phyloP scores from a whole-genome alignment of 1,284 basidiomycete genomes.

The Ceratobasidium sp. region DNA sequence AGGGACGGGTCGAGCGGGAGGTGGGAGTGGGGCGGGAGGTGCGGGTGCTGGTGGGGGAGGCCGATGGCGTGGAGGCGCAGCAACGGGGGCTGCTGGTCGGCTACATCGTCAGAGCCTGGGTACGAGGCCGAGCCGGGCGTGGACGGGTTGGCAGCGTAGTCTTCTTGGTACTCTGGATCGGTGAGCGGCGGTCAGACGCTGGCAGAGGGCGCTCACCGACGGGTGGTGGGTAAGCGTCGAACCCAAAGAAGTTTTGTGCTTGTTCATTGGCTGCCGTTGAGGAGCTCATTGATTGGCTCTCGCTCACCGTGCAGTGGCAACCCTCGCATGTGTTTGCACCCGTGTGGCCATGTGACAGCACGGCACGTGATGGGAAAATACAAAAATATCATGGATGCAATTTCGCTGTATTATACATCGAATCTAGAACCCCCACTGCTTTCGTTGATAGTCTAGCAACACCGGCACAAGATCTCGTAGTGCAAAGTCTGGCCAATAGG shows the following conservation, averaged over 20 bases:
- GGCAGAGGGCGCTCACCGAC: neutral
- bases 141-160: neutral
- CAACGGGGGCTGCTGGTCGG: neutral
- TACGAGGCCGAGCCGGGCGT: conserved; percentile 10
- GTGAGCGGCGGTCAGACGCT: neutral
- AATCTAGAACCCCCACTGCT: conserved; percentile 58
- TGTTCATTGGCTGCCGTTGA: conserved; percentile 4
- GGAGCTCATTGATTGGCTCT: conserved; percentile 10
- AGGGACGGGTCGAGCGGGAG: conserved; percentile 16
- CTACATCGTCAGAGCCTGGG: conserved; percentile 11
- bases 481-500: conserved; percentile 96
- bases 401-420: no score
- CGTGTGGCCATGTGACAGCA: no score
- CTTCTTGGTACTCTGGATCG: neutral
- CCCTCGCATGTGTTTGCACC: no score
- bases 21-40: conserved; percentile 16
- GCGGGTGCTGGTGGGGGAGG: conserved; percentile 27
- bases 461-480: conserved; percentile 86
- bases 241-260: neutral
- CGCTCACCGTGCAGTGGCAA: no score
- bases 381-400: no score
- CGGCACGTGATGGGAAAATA: no score
- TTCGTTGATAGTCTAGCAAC: conserved; percentile 83
- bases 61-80: neutral
- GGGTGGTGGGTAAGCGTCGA: neutral